These are phyloP conservation scores for Exserohilum rostratum DNA, from an alignment of 2,329 filamentous ascomycete species.

Conservation along the genomic window DNA sequence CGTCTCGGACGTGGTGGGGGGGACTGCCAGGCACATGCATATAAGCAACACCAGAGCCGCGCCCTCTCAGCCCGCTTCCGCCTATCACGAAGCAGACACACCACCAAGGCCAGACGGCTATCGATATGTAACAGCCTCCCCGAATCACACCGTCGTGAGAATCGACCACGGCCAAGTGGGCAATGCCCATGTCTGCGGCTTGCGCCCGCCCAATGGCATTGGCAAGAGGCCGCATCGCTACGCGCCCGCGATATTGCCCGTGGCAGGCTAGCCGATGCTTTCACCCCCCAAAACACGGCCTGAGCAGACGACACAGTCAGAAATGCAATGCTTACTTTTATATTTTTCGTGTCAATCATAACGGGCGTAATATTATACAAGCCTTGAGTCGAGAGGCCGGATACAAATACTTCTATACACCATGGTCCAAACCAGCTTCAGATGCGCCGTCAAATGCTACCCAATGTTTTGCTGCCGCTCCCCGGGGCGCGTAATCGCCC, in stretches of 20 bases:
- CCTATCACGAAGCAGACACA: conserved; percentile 19
- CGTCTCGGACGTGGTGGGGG: not conserved
- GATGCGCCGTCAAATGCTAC: conserved; percentile 41
- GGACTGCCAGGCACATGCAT: conserved; percentile 23
- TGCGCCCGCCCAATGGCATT: conserved; percentile 26
- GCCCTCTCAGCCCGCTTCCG: conserved; percentile 7
- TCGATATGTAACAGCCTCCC: conserved; percentile 9
- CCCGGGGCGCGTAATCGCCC: conserved; percentile 11
- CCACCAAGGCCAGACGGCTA: conserved; percentile 20
- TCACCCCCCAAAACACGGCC: not conserved
- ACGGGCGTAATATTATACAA: conserved; percentile 30
- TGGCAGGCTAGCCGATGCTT: conserved; percentile 5
- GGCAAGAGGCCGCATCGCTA: conserved; percentile 25
- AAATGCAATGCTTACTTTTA: no score
- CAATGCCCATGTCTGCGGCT: conserved; percentile 36
- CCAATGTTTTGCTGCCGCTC: conserved; percentile 21
- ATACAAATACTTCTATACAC: conserved; percentile 30
- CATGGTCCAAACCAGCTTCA: conserved; percentile 12
- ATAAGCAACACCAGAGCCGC: conserved; percentile 20
- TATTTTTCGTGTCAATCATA: conserved; percentile 2
- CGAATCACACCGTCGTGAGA: conserved; percentile 35
- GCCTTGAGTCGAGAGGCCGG: conserved; percentile 45
- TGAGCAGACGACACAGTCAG: not conserved
- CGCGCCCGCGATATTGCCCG: conserved; percentile 31
- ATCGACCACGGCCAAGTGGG: conserved; percentile 19